A percentile compares a stretch with the other conserved stretches of the same genome.
Evolutionary conservation across 345 rosid genomes (phyloP).

Genomic region (Ailanthus altissimus): DNA sequence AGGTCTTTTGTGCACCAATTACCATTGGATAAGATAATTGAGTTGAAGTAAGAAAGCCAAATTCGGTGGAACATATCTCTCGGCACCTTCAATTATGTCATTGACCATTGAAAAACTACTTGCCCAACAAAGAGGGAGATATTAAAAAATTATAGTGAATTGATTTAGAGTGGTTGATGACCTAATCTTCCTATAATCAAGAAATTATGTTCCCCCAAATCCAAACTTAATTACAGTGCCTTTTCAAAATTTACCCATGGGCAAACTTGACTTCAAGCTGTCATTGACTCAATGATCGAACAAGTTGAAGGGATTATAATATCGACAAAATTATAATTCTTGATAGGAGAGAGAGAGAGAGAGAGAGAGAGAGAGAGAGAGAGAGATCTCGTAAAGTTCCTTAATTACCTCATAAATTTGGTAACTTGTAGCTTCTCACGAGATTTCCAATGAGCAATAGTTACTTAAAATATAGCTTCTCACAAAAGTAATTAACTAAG

Average conservation of each 20-base stretch:
- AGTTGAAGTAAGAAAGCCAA: conserved; percentile 36
- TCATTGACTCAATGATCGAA: neutral
- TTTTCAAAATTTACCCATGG: neutral
- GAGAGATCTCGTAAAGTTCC: conserved; percentile 8
- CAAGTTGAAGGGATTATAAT: no score
- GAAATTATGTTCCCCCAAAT: neutral
- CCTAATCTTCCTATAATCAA: conserved; percentile 32
- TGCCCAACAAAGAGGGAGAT: conserved; percentile 37
- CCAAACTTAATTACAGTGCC: conserved; percentile 20
- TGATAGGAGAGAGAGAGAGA: no score
- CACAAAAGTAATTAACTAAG: neutral
- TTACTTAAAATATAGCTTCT: neutral
- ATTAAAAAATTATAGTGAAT: neutral
- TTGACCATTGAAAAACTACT: conserved; percentile 43
- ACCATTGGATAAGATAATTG: conserved; percentile 22
- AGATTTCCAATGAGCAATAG: neutral
- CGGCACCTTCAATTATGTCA: conserved; percentile 29
- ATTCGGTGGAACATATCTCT: conserved; percentile 40
- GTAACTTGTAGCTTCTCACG: conserved; percentile 8
- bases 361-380: no score
- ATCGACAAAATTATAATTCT: neutral
- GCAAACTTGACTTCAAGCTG: conserved; percentile 12
- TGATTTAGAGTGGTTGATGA: conserved; percentile 19
- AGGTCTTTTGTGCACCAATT: no score
- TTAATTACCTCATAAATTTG: conserved; percentile 17